Conservation (phyloP, 768 basidiomycete genomes). For the Lyophyllum shimeji region DNA sequence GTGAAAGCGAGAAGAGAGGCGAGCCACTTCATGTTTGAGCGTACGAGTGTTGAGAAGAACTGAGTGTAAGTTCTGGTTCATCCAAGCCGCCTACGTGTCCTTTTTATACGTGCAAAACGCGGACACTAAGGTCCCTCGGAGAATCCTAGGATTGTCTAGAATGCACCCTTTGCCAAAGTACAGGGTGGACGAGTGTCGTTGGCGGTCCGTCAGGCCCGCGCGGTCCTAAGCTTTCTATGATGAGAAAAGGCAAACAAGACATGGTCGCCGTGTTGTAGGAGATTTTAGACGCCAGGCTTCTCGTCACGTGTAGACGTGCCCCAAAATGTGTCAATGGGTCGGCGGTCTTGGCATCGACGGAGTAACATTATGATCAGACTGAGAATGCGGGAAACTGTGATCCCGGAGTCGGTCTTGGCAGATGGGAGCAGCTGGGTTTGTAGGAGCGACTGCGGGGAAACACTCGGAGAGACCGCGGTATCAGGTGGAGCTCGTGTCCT, state of each 20-base stretch:
- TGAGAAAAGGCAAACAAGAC: background rate
- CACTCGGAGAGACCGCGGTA: background rate
- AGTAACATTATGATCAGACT: background rate
- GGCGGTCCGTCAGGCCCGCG: constrained; percentile 15
- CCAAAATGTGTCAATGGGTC: background rate
- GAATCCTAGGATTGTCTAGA: background rate
- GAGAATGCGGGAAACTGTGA: too few relatives aligned
- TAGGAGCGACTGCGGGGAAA: background rate
- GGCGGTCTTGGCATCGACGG: background rate
- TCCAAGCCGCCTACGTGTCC: background rate
- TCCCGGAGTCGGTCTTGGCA: background rate
- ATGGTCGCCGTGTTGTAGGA: background rate
- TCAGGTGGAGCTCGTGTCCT: background rate
- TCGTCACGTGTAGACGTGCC: background rate
- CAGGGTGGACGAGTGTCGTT: background rate
- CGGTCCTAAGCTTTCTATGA: constrained; percentile 3
- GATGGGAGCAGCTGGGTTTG: background rate
- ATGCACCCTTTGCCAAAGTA: background rate
- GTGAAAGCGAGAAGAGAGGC: constrained; percentile 18
- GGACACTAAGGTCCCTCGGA: background rate
- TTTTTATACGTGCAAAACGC: background rate
- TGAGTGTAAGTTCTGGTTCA: constrained; percentile 9
- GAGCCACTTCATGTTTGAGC: constrained; percentile 21
- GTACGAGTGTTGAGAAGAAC: background rate
- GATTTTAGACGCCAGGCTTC: background rate